Conservation (phyloP, 768 basidiomycete species). For the Porphyrellus cyaneotinctus region DNA sequence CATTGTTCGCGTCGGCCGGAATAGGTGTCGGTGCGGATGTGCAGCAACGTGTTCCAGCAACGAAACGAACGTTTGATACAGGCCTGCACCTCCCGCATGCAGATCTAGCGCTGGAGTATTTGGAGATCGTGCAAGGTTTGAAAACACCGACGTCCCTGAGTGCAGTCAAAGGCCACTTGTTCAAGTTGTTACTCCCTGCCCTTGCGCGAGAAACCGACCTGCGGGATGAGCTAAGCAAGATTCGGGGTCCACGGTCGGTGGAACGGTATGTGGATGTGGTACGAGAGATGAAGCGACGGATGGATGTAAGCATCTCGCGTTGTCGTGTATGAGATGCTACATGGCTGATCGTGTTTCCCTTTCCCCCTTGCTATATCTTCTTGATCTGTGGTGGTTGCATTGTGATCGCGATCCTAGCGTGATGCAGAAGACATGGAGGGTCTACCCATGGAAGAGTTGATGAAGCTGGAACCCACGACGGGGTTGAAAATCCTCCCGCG, state of each 20-base stretch:
- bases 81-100: conserved; percentile 53
- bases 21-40: conserved; percentile 10
- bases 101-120: conserved; percentile 79
- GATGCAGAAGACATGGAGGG: conserved; percentile 40
- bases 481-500: conserved; percentile 56
- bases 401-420: conserved; percentile 29
- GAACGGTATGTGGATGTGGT: conserved; percentile 49
- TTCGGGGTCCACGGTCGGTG: conserved; percentile 28
- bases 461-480: conserved; percentile 41
- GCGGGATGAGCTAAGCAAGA: conserved; percentile 63
- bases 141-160: conserved; percentile 68
- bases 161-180: conserved; percentile 89
- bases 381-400: not conserved
- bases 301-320: conserved; percentile 43
- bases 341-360: not conserved
- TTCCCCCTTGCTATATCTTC: not conserved
- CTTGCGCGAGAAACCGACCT: conserved; percentile 64
- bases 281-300: conserved; percentile 53
- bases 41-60: not conserved
- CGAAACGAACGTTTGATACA: conserved; percentile 29
- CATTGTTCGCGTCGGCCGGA: conserved; percentile 53
- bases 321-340: not conserved
- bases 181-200: conserved; percentile 85
- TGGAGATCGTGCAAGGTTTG: conserved; percentile 60
- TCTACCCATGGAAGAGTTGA: conserved; percentile 33